A percentile compares a stretch with the other conserved stretches of the same genome.
Evolutionary conservation across 2,329 filamentous ascomycete genomes (phyloP).

Genomic region (Xylaria sp.): DNA sequence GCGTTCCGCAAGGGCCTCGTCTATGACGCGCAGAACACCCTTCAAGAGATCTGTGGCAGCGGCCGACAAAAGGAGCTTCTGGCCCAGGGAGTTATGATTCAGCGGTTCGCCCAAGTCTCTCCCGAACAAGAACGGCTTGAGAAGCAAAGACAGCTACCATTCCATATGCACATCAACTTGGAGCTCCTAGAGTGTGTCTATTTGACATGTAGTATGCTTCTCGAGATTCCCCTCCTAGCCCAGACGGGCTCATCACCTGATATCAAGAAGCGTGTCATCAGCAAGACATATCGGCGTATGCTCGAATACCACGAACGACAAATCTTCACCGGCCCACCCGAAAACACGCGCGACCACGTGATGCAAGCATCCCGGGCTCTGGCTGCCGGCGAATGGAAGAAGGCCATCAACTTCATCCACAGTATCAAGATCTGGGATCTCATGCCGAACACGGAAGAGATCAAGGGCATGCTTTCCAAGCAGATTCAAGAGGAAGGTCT

Average conservation of each 20-base stretch:
- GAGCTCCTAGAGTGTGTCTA: slow-evolving; percentile 98
- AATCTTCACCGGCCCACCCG: slow-evolving; percentile 97
- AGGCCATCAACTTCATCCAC: slow-evolving; percentile 91
- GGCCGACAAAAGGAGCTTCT: slow-evolving; percentile 97
- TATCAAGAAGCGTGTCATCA: slow-evolving; percentile 96
- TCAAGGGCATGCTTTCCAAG: slow-evolving; percentile 96
- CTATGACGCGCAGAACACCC: slow-evolving; percentile 96
- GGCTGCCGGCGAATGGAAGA: slow-evolving; percentile 98
- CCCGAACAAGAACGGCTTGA: slow-evolving; percentile 98
- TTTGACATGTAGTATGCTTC: slow-evolving; percentile 98
- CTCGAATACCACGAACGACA: slow-evolving; percentile 99
- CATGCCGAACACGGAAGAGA: slow-evolving; percentile 90
- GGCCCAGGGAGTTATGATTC: slow-evolving; percentile 97
- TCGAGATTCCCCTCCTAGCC: slow-evolving; percentile 96
- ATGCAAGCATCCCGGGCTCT: slow-evolving; percentile 99
- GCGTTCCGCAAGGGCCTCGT: slow-evolving; percentile 97
- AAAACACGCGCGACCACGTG: slow-evolving; percentile 98
- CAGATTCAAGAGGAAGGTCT: slow-evolving; percentile 99
- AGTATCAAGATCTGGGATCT: slow-evolving; percentile 99
- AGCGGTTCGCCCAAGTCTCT: slow-evolving; percentile 94
- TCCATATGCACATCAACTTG: slow-evolving; percentile 99
- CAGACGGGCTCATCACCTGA: slow-evolving; percentile 97
- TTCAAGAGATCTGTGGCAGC: slow-evolving; percentile 97
- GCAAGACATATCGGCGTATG: slow-evolving; percentile 99
- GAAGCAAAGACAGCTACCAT: slow-evolving; percentile 95